Evolutionary conservation across 768 basidiomycete species (phyloP).

Genomic region (Goffeauzyma gilvescens): DNA sequence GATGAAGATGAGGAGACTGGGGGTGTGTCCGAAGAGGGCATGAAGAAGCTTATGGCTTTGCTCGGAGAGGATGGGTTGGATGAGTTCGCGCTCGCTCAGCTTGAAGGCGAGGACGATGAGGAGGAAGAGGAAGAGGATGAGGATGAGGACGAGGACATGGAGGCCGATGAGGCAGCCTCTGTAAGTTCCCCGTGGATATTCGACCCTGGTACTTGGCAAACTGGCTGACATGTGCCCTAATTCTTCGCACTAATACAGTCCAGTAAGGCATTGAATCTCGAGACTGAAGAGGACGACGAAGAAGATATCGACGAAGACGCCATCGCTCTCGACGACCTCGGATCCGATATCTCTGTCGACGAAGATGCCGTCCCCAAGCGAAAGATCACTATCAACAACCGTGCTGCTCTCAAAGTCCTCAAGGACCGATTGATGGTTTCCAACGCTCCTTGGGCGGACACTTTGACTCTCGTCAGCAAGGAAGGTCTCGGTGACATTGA

Average conservation of each 20-base stretch:
- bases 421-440: constrained; percentile 23
- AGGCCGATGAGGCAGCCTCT: constrained; percentile 21
- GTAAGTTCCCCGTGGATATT: no score
- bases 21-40: constrained; percentile 8
- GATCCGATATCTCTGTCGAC: constrained; percentile 41
- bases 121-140: constrained; percentile 29
- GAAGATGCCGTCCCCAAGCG: constrained; percentile 63
- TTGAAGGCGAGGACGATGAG: constrained; percentile 31
- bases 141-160: constrained; percentile 21
- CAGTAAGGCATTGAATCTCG: no score
- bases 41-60: constrained; percentile 9
- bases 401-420: constrained; percentile 33
- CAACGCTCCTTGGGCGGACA: constrained; percentile 20
- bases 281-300: constrained; percentile 23
- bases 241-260: no score
- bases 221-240: no score
- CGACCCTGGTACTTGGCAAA: no score
- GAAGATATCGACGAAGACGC: constrained; percentile 35
- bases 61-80: constrained; percentile 43
- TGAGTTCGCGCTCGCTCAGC: constrained; percentile 45
- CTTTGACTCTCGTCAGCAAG: constrained; percentile 21
- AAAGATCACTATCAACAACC: constrained; percentile 68
- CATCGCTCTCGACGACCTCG: constrained; percentile 50
- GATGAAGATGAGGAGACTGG: constrained; percentile 6
- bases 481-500: constrained; percentile 14